These are phyloP conservation scores for Pelargonium cotyledonis DNA, from an alignment of 441 rosid species.

Conservation along the genomic window DNA sequence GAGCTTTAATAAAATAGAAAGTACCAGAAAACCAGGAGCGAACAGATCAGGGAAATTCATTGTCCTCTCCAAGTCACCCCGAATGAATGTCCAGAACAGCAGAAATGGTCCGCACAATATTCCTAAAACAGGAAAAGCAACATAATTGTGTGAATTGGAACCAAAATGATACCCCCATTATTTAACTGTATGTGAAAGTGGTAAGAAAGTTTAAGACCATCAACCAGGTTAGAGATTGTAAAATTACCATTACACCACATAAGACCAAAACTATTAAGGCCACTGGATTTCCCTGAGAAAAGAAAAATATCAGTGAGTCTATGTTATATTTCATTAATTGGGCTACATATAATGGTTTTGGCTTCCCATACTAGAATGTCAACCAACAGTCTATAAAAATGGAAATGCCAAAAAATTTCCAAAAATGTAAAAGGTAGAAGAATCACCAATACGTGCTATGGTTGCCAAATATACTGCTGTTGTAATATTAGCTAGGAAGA, in stretches of 20 bases:
- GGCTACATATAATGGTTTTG: too few relatives aligned
- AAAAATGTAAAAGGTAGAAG: conserved; percentile 15
- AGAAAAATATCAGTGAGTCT: conserved; percentile 9
- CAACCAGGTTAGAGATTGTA: conserved; percentile 3
- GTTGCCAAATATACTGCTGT: conserved; percentile 91
- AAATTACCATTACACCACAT: conserved; percentile 96
- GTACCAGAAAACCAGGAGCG: conserved; percentile 81
- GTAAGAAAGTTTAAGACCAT: background rate
- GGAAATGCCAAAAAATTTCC: conserved; percentile 12
- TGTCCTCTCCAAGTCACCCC: conserved; percentile 59
- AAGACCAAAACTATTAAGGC: conserved; percentile 94
- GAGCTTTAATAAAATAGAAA: conserved; percentile 9
- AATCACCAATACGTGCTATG: conserved; percentile 76
- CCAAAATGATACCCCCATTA: background rate
- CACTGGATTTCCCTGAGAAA: conserved; percentile 80
- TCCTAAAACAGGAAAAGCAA: conserved; percentile 42
- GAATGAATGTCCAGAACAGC: conserved; percentile 72
- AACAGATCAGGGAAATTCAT: conserved; percentile 58
- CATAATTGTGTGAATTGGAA: conserved; percentile 9
- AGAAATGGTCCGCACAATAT: conserved; percentile 73
- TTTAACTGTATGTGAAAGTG: background rate
- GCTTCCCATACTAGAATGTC: too few relatives aligned
- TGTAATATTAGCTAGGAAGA: conserved; percentile 73
- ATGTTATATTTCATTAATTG: too few relatives aligned
- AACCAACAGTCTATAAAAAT: background rate